Base-by-base conservation (phyloP, 345 rosid species). In the Abelmoschus esculentus region DNA sequence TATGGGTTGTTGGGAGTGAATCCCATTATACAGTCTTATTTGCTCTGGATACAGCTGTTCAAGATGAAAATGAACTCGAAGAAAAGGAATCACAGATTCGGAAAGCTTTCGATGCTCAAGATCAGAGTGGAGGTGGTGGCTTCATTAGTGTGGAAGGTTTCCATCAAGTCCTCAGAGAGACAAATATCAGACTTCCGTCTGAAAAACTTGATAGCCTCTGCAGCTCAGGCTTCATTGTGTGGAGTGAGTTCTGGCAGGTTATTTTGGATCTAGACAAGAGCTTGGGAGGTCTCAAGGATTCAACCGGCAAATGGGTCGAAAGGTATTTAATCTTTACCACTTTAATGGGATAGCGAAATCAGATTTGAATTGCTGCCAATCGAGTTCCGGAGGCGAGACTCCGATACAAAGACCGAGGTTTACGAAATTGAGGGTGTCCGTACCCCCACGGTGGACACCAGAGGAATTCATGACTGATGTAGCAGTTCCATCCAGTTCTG, bases 1-100 rank as follows among this genome's bases (percentile, higher is more conserved):
- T 96, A 84, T 96, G 99, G 99, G 98, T 96, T 68, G 82, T 96
- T 72, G 99, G 99, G 7, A 96, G 99, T 57, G 99, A 96, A 80
- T 96, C 99, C 55, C 99, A 96, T 73, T 96, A 90, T 79, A 96
- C 97, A 0, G 99, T 96, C 56, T 73, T 96, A 38, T 96, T 96
- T 82, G 92, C 99, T 58, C 92, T 90, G 13, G 89, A 92, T 69
- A 89, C 87, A 36, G 68, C 84, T 4, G 99, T 90, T 70, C 99
- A 90, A 79, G 93, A 92, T 44, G 98, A 96, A 84, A 96, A 96
- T 73, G 90, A 90, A 74, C 86, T 96, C 15, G 99, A 96, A 85
- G 82, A 85, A 79, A 89, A 97, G 79, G 99, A 96, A 70, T 82
- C 91, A 4, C 90, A 81, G 70, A 92, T 96, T 66, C 86, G 95